These are phyloP conservation scores for Spathaspora sp. DNA, from an alignment of 805 yeast species.

Conservation along the genomic window DNA sequence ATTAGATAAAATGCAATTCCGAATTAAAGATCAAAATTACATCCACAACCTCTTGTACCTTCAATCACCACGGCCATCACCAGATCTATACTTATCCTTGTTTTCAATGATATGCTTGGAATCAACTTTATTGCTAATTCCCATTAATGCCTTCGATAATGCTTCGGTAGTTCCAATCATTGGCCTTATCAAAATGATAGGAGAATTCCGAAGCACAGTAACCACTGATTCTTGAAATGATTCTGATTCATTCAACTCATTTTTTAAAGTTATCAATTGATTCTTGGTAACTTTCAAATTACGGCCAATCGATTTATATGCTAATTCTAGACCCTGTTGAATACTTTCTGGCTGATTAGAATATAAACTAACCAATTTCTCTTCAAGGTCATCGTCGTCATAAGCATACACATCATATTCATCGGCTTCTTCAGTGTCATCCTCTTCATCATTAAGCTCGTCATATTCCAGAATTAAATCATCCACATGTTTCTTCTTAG, in stretches of 20 bases:
- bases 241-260: slow-evolving; percentile 60
- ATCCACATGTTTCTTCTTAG: slow-evolving; percentile 9
- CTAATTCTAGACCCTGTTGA: slow-evolving; percentile 70
- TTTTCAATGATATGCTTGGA: slow-evolving; percentile 55
- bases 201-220: slow-evolving; percentile 72
- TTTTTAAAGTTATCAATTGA: slow-evolving; percentile 56
- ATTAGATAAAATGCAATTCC: neutral
- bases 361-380: slow-evolving; percentile 59
- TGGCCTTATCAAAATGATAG: slow-evolving; percentile 77
- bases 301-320: slow-evolving; percentile 66
- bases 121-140: slow-evolving; percentile 77
- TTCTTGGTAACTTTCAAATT: slow-evolving; percentile 65
- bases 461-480: slow-evolving; percentile 9
- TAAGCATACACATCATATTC: slow-evolving; percentile 12
- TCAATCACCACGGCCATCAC: neutral
- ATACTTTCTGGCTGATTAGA: slow-evolving; percentile 78
- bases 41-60: neutral
- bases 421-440: slow-evolving; percentile 17
- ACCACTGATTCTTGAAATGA: slow-evolving; percentile 64
- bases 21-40: neutral
- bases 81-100: slow-evolving; percentile 59
- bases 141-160: slow-evolving; percentile 74
- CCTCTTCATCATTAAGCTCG: slow-evolving; percentile 8
- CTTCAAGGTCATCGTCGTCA: slow-evolving; percentile 26
- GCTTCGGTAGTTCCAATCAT: slow-evolving; percentile 93